Conservation (phyloP, 768 basidiomycete species). For the Amanita pseudoporphyria region DNA sequence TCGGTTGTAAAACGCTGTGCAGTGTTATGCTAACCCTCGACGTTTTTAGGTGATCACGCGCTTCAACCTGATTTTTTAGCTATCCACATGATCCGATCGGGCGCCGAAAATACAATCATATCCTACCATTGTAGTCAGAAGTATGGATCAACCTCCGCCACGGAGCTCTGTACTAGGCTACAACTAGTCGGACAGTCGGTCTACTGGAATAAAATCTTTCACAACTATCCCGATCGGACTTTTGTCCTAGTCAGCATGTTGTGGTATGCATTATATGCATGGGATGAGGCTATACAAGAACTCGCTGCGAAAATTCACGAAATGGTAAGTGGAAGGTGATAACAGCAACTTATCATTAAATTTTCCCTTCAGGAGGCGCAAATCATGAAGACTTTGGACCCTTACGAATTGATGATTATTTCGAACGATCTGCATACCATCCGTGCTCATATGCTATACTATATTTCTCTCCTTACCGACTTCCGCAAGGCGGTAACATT, state of each 20-base stretch:
- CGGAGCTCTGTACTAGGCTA: slow-evolving; percentile 34
- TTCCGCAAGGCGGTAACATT: slow-evolving; percentile 45
- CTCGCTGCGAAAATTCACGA: slow-evolving; percentile 40
- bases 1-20: not conserved
- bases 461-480: slow-evolving; percentile 44
- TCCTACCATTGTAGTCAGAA: slow-evolving; percentile 33
- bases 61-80: slow-evolving; percentile 32
- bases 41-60: slow-evolving; percentile 20
- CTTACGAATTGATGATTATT: slow-evolving; percentile 22
- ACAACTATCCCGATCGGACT: slow-evolving; percentile 39
- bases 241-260: slow-evolving; percentile 43
- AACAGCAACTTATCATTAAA: not conserved
- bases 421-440: slow-evolving; percentile 48
- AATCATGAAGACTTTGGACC: slow-evolving; percentile 26
- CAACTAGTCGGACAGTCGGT: slow-evolving; percentile 40
- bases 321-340: slow-evolving; percentile 22
- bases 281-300: slow-evolving; percentile 48
- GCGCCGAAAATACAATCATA: slow-evolving; percentile 36
- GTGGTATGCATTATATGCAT: slow-evolving; percentile 54
- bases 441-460: slow-evolving; percentile 51
- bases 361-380: slow-evolving; percentile 32
- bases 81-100: slow-evolving; percentile 36
- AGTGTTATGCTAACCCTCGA: slow-evolving; percentile 9
- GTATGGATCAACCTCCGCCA: slow-evolving; percentile 29
- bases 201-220: slow-evolving; percentile 35